Evolutionary conservation across 2,329 filamentous ascomycete genomes (phyloP), one percentile per base, ranked within the genome.

Genomic region (Thermothelomyces thermophilus): DNA sequence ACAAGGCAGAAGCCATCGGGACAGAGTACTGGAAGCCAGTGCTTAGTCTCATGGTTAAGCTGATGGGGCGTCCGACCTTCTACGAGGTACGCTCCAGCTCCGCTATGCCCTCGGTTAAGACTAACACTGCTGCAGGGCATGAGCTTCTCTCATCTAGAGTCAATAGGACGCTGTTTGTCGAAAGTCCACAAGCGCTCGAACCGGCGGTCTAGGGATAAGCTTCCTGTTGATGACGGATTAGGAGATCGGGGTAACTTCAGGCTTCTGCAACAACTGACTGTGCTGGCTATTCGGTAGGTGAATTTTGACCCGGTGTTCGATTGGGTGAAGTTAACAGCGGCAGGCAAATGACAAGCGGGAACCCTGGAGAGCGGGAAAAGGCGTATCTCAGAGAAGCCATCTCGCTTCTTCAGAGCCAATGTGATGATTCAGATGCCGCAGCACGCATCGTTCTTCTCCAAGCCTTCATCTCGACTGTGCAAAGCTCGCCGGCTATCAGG

Each of bases 11-110:
- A 14, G 28, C 46, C 4, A 16, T 43, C 11, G 49, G 41, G 11
- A 9, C 51, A 10, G 54, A 55, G 1, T 52, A 59, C 9, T 71
- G 68, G 65, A 68, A 64, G 43, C 51, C 65, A 9, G 57, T 74
- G 5, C 62, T 80, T 6, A 67, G 70, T 17, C 57, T 80, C 41
- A 69, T 72, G 54, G 61, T 69, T 2, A 79, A 75, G 57, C 62
- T 79, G 20, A 76, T 78, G 70, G 61, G 63, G 5, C 68, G 69
- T n/a, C 69, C 76, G 0, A 77, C 74, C 0, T 76, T 76, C 49
- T 75, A 79, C 55, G 65, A 74, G 36, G 65, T 66, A 58, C 46
- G 59, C 9, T 13, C 4, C 1, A 14, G 14, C 13, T 20, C 28
- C 8, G 2, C 5, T 13, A n/a, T 26, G 10, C 4, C 20, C 20